Base-by-base conservation (phyloP, 768 basidiomycete species). In the Hygrophorus russula region DNA sequence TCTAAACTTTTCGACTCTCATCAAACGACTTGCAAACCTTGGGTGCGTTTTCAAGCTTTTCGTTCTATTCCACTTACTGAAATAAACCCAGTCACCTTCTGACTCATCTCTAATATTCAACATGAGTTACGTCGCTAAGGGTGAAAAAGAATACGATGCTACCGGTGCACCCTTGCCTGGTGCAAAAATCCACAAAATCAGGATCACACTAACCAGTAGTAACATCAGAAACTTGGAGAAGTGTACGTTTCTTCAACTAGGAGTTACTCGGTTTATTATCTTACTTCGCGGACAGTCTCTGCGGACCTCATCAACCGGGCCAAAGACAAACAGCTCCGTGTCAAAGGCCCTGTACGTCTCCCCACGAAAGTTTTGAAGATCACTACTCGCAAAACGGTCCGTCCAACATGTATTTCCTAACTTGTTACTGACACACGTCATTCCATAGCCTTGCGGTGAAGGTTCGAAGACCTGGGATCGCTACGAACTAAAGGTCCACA, bases 401-500 rank as follows among this genome's bases (percentile, higher is more conserved):
- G 87, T 73, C 18, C 17, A 49, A 40, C 31, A 46, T 36, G 35
- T 13, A 47, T 38, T 15, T 14, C 13, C 2, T 17, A 38, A 2
- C 14, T 6, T 2, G 19, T 33, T 46, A 17, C 45, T 29, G 9
- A 30, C 7, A 30, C 34, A 39, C 30, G n/a, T 38, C 20, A 47
- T 7, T 14, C 6, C 41, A 19, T 56, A 96, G 89, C 88, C 96
- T 67, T 98, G 96, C 61, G 96, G 96, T 89, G 96, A 98, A 70
- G 96, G 96, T 74, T 97, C 96, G 56, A 99, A 99, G 82, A 99
- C 96, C 61, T 99, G 96, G 96, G 96, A 99, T 70, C 82, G 89
- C 57, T 98, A 92, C 70, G 94, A 99, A 70, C 82, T 99, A 70
- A 93, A 93, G 74, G 75, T 99, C 49, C 94, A 99, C 83, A 99